Evolutionary conservation across 139 green algal species (phyloP).

Genomic region (Pedinophyceae sp.): DNA sequence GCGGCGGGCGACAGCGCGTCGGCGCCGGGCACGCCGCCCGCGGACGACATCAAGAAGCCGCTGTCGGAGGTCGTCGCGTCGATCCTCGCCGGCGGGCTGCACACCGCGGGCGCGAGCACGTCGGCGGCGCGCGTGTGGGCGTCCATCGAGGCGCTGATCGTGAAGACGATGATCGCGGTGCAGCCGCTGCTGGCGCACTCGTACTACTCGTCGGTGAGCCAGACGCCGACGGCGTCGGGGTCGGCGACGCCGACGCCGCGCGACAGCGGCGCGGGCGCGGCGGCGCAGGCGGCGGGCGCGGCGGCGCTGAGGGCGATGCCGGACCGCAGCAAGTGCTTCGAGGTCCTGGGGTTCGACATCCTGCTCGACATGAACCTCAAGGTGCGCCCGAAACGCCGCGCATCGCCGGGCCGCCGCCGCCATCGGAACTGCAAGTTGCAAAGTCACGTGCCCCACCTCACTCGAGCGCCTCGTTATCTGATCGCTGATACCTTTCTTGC

Average conservation of each 20-base stretch:
- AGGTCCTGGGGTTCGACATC: slow-evolving; percentile 40
- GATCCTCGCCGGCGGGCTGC: not conserved
- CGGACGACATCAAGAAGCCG: not conserved
- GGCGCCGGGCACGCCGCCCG: not conserved
- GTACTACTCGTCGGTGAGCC: slow-evolving; percentile 34
- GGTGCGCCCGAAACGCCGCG: too few relatives aligned
- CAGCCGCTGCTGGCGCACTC: slow-evolving; percentile 59
- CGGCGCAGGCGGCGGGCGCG: too few relatives aligned
- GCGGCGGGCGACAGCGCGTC: not conserved
- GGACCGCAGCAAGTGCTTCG: too few relatives aligned
- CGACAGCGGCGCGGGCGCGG: too few relatives aligned
- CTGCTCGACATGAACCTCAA: slow-evolving; percentile 43
- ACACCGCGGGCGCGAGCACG: slow-evolving; percentile 20
- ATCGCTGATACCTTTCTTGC: too few relatives aligned
- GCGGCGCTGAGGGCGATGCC: too few relatives aligned
- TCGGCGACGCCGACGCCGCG: too few relatives aligned
- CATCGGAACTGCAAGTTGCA: too few relatives aligned
- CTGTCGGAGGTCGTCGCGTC: slow-evolving; percentile 6
- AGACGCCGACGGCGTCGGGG: too few relatives aligned
- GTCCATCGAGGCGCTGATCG: slow-evolving; percentile 33
- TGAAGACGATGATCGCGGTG: slow-evolving; percentile 41
- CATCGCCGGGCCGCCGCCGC: too few relatives aligned
- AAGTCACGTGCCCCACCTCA: too few relatives aligned
- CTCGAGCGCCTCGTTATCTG: too few relatives aligned
- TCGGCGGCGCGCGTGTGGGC: slow-evolving; percentile 21